Conservation (phyloP, 495 filamentous ascomycete species). For the Penicillium antarcticum region DNA sequence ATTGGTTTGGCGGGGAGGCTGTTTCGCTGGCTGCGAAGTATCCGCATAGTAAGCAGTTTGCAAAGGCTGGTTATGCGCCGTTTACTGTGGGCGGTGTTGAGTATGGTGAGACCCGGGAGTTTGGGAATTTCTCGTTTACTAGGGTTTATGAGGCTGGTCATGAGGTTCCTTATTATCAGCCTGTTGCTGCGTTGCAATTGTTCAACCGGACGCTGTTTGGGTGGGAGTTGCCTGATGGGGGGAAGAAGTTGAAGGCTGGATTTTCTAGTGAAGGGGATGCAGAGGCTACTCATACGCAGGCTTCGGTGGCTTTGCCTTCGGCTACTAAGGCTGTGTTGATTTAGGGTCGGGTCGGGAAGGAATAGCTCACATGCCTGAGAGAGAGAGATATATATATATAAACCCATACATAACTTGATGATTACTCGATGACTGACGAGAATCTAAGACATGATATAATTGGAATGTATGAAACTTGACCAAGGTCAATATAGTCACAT, state of each 20-base stretch:
- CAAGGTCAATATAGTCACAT: not conserved
- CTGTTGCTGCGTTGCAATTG: constrained; percentile 45
- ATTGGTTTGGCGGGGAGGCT: constrained; percentile 44
- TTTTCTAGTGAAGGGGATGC: constrained; percentile 45
- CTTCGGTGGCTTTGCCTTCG: constrained; percentile 46
- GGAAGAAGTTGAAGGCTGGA: constrained; percentile 36
- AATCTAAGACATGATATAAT: not conserved
- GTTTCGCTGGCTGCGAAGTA: constrained; percentile 40
- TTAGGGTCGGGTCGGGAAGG: no score
- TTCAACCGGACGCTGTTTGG: constrained; percentile 52
- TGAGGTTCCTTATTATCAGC: constrained; percentile 57
- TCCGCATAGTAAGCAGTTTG: constrained; percentile 36
- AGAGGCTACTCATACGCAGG: constrained; percentile 55
- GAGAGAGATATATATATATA: no score
- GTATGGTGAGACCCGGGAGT: constrained; percentile 51
- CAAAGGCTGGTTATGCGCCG: constrained; percentile 44
- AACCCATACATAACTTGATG: no score
- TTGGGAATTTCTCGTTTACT: constrained; percentile 55
- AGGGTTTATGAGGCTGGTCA: constrained; percentile 59
- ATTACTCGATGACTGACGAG: not conserved
- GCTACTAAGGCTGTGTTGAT: not conserved
- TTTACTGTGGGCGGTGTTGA: constrained; percentile 38
- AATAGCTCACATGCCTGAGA: no score
- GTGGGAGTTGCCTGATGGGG: constrained; percentile 53
- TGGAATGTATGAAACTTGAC: not conserved